Evolutionary conservation across 768 basidiomycete species (phyloP).

Genomic region (Pisolithus marmoratus): DNA sequence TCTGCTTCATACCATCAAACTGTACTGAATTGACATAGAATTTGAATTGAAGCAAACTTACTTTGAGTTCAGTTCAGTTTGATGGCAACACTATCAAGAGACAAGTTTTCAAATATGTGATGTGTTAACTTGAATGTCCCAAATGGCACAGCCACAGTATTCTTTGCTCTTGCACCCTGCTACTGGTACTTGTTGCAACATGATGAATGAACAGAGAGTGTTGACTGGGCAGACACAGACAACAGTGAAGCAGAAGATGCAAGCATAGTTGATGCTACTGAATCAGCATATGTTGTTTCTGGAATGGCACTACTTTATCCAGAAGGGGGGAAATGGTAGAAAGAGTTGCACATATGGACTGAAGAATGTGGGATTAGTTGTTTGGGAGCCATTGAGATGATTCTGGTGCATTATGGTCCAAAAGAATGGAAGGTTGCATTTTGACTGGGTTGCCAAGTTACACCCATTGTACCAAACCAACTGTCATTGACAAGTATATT

Average conservation of each 20-base stretch:
- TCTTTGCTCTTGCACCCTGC: no score
- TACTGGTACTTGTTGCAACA: no score
- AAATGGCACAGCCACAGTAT: no score
- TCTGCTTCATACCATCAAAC: no score
- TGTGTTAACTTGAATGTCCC: no score
- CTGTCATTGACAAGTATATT: slow-evolving; percentile 61
- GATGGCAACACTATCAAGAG: no score
- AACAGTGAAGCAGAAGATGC: slow-evolving; percentile 30
- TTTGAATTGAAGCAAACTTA: no score
- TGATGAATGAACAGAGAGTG: slow-evolving; percentile 29
- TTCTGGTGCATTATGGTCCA: slow-evolving; percentile 69
- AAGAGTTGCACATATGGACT: slow-evolving; percentile 59
- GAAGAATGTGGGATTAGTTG: slow-evolving; percentile 66
- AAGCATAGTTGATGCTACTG: slow-evolving; percentile 49
- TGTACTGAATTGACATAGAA: no score
- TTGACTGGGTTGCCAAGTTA: slow-evolving; percentile 38
- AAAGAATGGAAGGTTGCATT: slow-evolving; percentile 64
- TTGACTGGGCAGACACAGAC: slow-evolving; percentile 29
- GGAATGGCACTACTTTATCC: slow-evolving; percentile 9
- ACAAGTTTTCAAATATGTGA: no score
- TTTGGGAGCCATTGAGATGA: slow-evolving; percentile 51
- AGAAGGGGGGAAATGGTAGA: background rate
- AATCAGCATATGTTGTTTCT: slow-evolving; percentile 75
- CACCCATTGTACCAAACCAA: slow-evolving; percentile 62
- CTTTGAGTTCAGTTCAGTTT: no score